Conservation (phyloP, 2,329 filamentous ascomycete species). For the Metarhizium album region DNA sequence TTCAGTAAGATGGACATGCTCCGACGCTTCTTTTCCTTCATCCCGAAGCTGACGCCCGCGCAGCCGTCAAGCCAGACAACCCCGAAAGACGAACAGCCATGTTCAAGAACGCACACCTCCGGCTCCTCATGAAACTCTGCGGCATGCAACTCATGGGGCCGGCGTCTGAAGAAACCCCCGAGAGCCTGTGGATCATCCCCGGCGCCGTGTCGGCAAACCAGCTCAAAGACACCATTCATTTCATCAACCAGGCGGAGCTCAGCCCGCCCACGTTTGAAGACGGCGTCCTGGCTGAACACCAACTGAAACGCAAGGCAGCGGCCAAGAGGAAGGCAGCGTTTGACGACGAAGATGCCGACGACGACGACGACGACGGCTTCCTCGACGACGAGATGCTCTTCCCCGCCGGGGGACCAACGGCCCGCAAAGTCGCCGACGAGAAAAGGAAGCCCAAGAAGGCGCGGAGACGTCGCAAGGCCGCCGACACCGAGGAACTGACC, state of each 20-base stretch:
- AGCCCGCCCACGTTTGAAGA: constrained; percentile 69
- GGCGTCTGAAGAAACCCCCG: constrained; percentile 55
- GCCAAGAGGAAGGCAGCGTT: constrained; percentile 48
- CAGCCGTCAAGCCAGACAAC: constrained; percentile 52
- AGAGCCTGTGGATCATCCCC: constrained; percentile 71
- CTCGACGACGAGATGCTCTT: constrained; percentile 51
- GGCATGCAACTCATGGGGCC: constrained; percentile 53
- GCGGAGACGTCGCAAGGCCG: constrained; percentile 36
- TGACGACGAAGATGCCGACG: constrained; percentile 60
- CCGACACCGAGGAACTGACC: constrained; percentile 33
- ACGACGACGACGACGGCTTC: constrained; percentile 32
- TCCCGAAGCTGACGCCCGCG: constrained; percentile 17
- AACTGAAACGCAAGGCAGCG: constrained; percentile 62
- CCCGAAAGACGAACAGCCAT: constrained; percentile 60
- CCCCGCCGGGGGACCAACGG: constrained; percentile 55
- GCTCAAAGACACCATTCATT: constrained; percentile 57
- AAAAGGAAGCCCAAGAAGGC: constrained; percentile 40
- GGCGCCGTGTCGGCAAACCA: constrained; percentile 50
- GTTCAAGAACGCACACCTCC: constrained; percentile 81
- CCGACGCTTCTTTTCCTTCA: background rate
- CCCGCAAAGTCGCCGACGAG: constrained; percentile 40
- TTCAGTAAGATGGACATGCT: constrained; percentile 20
- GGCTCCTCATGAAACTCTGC: constrained; percentile 69
- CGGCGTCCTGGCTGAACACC: constrained; percentile 61
- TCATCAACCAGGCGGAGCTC: constrained; percentile 70